These are phyloP conservation scores for Triangularia verruculosa DNA, from an alignment of 2,329 filamentous ascomycete genomes.

Conservation along the genomic window DNA sequence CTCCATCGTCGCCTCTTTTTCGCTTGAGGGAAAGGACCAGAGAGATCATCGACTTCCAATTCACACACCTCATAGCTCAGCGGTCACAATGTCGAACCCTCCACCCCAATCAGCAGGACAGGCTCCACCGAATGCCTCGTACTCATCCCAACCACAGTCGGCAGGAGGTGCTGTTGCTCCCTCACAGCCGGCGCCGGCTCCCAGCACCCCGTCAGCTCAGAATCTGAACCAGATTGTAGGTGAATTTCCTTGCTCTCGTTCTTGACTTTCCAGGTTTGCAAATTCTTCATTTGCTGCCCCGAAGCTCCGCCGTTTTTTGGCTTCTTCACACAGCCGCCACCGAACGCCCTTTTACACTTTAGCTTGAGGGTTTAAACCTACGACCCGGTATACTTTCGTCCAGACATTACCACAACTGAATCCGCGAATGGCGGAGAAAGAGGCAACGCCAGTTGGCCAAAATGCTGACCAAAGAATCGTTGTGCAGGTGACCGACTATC, in stretches of 20 bases:
- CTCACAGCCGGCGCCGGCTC: conserved; percentile 26
- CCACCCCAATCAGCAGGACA: conserved; percentile 10
- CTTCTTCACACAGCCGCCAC: neutral
- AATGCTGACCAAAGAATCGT: conserved; percentile 1
- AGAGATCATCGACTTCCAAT: neutral
- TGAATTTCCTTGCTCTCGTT: conserved; percentile 21
- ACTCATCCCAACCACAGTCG: conserved; percentile 26
- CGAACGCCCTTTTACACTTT: neutral
- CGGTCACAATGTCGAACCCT: conserved; percentile 23
- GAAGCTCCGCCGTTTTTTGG: neutral
- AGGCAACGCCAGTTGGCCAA: neutral
- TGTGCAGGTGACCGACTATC: conserved; percentile 77
- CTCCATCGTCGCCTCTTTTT: neutral
- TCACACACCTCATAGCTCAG: neutral
- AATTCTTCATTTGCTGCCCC: neutral
- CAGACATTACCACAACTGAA: too few relatives aligned
- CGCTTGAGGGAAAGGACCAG: neutral
- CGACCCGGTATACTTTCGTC: neutral
- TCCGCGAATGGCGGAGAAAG: neutral
- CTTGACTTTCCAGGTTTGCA: neutral
- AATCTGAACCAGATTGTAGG: conserved; percentile 96
- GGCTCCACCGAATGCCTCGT: conserved; percentile 18
- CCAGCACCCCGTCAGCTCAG: conserved; percentile 65
- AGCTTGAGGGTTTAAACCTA: neutral
- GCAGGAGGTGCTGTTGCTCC: conserved; percentile 18